These are phyloP conservation scores for Xylariaceae sp. DNA, from an alignment of 2,329 filamentous ascomycete genomes.

Conservation along the genomic window DNA sequence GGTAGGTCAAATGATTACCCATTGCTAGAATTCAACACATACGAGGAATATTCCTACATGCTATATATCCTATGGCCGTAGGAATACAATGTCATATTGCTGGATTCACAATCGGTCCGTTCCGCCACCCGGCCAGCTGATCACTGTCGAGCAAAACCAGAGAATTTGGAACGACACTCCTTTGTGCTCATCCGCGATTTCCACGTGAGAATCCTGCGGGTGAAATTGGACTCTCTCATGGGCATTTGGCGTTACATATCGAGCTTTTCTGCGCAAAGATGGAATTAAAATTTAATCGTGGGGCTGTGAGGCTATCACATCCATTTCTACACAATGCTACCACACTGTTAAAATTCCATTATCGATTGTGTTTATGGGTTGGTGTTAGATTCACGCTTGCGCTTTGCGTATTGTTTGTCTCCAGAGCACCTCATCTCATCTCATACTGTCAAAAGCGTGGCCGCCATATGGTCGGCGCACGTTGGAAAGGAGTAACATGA, in stretches of 20 bases:
- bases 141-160: neutral
- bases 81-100: conserved; percentile 2
- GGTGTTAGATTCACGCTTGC: conserved; percentile 30
- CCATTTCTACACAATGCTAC: conserved; percentile 25
- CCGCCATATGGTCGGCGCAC: conserved; percentile 12
- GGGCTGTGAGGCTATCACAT: conserved; percentile 26
- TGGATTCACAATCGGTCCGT: neutral
- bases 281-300: conserved; percentile 26
- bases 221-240: conserved; percentile 18
- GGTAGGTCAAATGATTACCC: conserved; percentile 33
- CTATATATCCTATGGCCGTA: neutral
- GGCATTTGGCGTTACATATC: conserved; percentile 21
- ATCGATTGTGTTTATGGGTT: conserved; percentile 18
- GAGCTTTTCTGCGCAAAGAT: conserved; percentile 22
- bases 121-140: neutral
- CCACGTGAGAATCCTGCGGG: conserved; percentile 13
- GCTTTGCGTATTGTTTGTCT: conserved; percentile 21
- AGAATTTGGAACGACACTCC: neutral
- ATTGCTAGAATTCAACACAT: neutral
- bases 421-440: conserved; percentile 19
- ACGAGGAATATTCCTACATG: neutral
- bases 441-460: conserved; percentile 14
- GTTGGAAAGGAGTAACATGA: conserved; percentile 20
- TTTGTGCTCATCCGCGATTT: conserved; percentile 3
- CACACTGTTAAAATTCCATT: conserved; percentile 21